Evolutionary conservation across 257 asterid genomes (phyloP).

Genomic region (Anisodus tanguticus): DNA sequence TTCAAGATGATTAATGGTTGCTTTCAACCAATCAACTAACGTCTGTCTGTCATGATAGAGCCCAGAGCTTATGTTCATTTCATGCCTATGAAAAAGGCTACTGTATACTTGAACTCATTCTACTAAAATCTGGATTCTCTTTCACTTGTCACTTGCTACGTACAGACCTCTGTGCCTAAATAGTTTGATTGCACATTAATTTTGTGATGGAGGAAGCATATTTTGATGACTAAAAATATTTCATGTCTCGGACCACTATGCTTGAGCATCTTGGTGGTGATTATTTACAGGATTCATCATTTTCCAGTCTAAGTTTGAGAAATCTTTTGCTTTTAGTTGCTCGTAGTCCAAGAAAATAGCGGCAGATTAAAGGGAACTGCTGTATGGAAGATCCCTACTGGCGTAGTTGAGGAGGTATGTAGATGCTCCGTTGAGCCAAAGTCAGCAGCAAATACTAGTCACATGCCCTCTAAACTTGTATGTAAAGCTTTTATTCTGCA

Average conservation of each 20-base stretch:
- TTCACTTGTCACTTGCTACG: background rate
- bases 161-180: background rate
- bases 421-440: background rate
- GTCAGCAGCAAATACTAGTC: background rate
- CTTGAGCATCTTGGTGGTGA: constrained; percentile 20
- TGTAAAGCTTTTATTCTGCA: constrained; percentile 40
- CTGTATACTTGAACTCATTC: background rate
- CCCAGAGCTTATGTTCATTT: background rate
- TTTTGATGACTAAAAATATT: background rate
- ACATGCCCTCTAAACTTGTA: background rate
- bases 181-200: background rate
- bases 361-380: constrained; percentile 58
- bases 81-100: background rate
- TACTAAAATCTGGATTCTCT: background rate
- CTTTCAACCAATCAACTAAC: background rate
- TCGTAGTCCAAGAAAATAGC: constrained; percentile 70
- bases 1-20: background rate
- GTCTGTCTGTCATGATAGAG: background rate
- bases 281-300: background rate
- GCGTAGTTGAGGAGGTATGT: constrained; percentile 67
- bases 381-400: constrained; percentile 81
- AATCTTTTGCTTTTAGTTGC: constrained; percentile 52
- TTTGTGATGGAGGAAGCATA: background rate
- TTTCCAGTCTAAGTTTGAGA: constrained; percentile 18
- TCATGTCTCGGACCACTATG: constrained; percentile 1